These are phyloP conservation scores for Ocimum tenuiflorum DNA, from an alignment of 257 asterid genomes.

Conservation along the genomic window DNA sequence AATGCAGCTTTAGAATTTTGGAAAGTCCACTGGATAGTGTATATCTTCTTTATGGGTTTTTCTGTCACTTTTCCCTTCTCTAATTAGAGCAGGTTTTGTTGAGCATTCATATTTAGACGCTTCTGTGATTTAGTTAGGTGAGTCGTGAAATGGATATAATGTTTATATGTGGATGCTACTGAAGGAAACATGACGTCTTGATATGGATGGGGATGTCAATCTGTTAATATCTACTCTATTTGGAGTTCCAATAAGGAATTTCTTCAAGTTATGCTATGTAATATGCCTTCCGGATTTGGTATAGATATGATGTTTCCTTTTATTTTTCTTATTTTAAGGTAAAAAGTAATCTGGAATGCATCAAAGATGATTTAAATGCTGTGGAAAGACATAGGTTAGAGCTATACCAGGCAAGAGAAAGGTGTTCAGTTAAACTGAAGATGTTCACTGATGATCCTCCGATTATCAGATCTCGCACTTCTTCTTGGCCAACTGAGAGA, in stretches of 20 bases:
- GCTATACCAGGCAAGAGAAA: conserved; percentile 59
- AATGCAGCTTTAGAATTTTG: not conserved
- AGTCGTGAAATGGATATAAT: not conserved
- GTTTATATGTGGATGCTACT: conserved; percentile 3
- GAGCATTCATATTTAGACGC: not conserved
- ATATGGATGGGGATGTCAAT: not conserved
- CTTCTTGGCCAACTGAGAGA: conserved; percentile 37
- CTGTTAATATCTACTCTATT: not conserved
- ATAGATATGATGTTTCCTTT: not conserved
- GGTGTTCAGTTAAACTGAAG: conserved; percentile 52
- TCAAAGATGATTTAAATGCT: conserved; percentile 58
- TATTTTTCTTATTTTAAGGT: conserved; percentile 34
- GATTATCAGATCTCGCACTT: conserved; percentile 38
- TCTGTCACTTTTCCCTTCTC: not conserved
- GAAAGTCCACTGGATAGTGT: not conserved
- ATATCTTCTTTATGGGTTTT: not conserved
- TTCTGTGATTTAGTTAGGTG: not conserved
- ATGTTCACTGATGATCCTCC: conserved; percentile 46
- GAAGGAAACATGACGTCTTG: not conserved
- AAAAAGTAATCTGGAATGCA: conserved; percentile 52
- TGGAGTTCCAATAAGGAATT: not conserved
- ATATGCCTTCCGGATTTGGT: not conserved
- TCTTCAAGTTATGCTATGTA: not conserved
- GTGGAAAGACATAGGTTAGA: conserved; percentile 67
- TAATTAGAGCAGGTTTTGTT: not conserved